Evolutionary conservation across 192 early-diverging fungal species (phyloP), one percentile per base, ranked within the genome.

Genomic region (Podila clonocystis): DNA sequence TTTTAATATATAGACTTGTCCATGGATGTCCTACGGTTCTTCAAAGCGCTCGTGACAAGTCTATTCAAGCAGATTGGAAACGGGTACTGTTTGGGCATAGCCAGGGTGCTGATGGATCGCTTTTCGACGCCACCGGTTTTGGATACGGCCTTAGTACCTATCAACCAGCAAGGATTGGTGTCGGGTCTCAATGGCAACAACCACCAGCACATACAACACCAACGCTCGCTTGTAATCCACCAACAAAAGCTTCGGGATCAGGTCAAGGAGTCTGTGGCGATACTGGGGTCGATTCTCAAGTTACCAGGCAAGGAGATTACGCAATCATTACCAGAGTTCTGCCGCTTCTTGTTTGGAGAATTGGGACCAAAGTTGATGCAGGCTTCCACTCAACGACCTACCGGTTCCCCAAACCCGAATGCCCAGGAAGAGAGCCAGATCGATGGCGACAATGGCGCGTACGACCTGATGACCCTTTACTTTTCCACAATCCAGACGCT

Each of bases 21-120:
- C 9, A 72, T 80, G 33, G 71, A 80, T 50, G 68, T 69, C 38
- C 57, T 80, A 0, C 31, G 55, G n/a, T 73, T 73, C 57, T 80
- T 72, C 36, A 72, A 48, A 15, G 38, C 65, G 15, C 49, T 64
- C 26, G 55, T 80, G 52, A 73, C 62, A 24, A 57, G 65, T 13
- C 55, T 80, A 9, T 65, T 68, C 55, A 65, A 70, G 1, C 70
- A 73, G 31, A 38, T 72, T 20, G 70, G 77, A 11, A 64, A 34
- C 36, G 52, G 55, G 31, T 50, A 69, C n/a, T 68, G 77, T 22
- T 57, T 80, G 33, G 60, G 67, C 41, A 69, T 80, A 65, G 66
- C 77, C 22, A 70, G 70, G 17, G 70, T 71, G 3, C 62, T 80
- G 26, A 68, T 80, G 57, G 71, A 80, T 26, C 77, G 65, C 5